Evolutionary conservation across 83 land plant species (phyloP), one percentile per base, ranked within the genome.

Genomic region (Picea abies): DNA sequence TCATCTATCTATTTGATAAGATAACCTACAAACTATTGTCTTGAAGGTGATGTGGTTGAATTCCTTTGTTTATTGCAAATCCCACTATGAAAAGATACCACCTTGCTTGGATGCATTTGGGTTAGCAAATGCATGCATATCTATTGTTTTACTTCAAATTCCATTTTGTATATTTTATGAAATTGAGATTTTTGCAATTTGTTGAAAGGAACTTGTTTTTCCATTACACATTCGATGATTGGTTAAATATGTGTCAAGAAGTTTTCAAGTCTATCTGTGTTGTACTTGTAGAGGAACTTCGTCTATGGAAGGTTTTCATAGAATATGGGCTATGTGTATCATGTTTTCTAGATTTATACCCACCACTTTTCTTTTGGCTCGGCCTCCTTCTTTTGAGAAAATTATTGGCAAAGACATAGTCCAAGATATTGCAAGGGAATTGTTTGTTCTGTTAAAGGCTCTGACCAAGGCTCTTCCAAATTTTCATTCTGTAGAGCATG

Each of bases 291-390:
- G 39, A 37, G 39, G 39, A 37, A 80, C 87, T 97, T 58, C 88
- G 95, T 1, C 81, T 97, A n/a, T 97, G 97, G 99, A 91, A 87
- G 79, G 89, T 92, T n/a, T 97, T 94, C 87, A 86, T 96, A 80
- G 64, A 89, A 39, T 88, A 93, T 85, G 92, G 91, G 25, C 87
- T 91, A 84, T 89, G 95, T 66, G 83, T 94, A 25, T 85, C 93
- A 32, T 83, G 87, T 64, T 96, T 96, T 78, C 22, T 91, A 10
- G 93, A 93, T 82, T 84, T 93, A 62, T 96, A 93, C 81, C 92
- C 98, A 70, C 84, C 93, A 6, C 80, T 97, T 60, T 91, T 90
- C 87, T 84, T 90, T 77, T 97, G 98, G 98, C 86, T 96, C 69
- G 78, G 82, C 80, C 90, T 93, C 32, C 92, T 26, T 35, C 83